Conservation (phyloP, 139 green algal species). For the Coelastrella sp. region DNA sequence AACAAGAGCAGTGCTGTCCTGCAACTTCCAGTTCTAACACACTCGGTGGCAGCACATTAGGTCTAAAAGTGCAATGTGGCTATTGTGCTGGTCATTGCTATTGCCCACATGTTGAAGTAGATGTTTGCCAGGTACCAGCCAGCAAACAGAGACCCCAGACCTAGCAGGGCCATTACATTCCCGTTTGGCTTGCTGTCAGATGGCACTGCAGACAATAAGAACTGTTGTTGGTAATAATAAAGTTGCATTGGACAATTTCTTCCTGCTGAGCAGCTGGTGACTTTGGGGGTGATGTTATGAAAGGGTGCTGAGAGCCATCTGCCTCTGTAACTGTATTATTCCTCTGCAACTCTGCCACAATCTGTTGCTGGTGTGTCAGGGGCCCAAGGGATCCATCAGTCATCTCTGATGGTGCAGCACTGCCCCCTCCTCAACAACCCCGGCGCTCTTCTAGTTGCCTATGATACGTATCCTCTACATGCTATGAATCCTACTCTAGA, state of each 20-base stretch:
- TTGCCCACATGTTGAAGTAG: conserved; percentile 97
- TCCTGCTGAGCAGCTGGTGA: neutral
- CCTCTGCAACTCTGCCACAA: too few relatives aligned
- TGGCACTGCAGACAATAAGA: neutral
- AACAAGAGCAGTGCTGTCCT: neutral
- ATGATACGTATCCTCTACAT: too few relatives aligned
- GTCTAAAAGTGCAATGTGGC: neutral
- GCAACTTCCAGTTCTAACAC: too few relatives aligned
- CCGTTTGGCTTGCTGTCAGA: neutral
- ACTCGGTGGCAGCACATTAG: neutral
- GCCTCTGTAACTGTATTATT: too few relatives aligned
- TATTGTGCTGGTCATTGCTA: neutral
- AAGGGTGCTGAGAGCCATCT: too few relatives aligned
- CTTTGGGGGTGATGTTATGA: neutral
- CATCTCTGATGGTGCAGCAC: too few relatives aligned
- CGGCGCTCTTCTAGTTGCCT: too few relatives aligned
- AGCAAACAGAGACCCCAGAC: conserved; percentile 87
- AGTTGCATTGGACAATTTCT: neutral
- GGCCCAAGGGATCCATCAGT: too few relatives aligned
- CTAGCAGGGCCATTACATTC: neutral
- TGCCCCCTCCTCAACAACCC: too few relatives aligned
- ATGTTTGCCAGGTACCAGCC: conserved; percentile 98
- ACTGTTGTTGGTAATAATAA: neutral
- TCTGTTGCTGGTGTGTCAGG: too few relatives aligned
- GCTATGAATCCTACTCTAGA: too few relatives aligned